Conservation (phyloP, 257 asterid genomes). For the Nicotiana tomentosiformis region DNA sequence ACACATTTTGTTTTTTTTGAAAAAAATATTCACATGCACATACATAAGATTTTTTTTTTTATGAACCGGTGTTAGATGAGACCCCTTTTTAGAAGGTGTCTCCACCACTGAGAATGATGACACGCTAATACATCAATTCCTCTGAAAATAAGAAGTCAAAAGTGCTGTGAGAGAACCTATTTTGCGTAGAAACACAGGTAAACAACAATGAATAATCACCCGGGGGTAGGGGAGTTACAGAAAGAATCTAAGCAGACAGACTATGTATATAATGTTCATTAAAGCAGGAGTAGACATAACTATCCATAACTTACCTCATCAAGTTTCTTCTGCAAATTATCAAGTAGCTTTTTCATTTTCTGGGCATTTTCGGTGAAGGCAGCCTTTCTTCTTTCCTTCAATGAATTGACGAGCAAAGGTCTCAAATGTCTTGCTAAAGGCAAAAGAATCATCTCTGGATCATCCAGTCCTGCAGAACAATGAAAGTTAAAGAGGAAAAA, state of each 20-base stretch:
- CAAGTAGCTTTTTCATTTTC: slow-evolving; percentile 67
- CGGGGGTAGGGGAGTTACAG: background rate
- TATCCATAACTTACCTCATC: slow-evolving; percentile 66
- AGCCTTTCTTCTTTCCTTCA: slow-evolving; percentile 77
- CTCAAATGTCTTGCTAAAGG: slow-evolving; percentile 74
- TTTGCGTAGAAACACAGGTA: background rate
- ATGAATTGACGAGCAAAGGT: slow-evolving; percentile 83
- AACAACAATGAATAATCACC: background rate
- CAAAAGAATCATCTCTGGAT: slow-evolving; percentile 69
- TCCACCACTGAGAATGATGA: background rate
- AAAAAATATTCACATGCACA: background rate
- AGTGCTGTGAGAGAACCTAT: background rate
- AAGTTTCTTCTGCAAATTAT: slow-evolving; percentile 74
- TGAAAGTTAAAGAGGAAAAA: background rate
- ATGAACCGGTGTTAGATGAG: background rate
- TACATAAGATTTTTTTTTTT: background rate
- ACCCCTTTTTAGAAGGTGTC: background rate
- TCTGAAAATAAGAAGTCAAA: background rate
- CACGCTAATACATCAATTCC: background rate
- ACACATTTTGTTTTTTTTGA: background rate
- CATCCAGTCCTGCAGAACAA: slow-evolving; percentile 36
- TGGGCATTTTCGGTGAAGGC: slow-evolving; percentile 85
- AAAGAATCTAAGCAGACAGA: background rate
- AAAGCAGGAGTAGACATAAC: slow-evolving; percentile 13
- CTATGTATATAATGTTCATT: background rate